phyloP scores from a whole-genome alignment of 1,139 yeast genomes.

The Yamadazyma membranifaciens region DNA sequence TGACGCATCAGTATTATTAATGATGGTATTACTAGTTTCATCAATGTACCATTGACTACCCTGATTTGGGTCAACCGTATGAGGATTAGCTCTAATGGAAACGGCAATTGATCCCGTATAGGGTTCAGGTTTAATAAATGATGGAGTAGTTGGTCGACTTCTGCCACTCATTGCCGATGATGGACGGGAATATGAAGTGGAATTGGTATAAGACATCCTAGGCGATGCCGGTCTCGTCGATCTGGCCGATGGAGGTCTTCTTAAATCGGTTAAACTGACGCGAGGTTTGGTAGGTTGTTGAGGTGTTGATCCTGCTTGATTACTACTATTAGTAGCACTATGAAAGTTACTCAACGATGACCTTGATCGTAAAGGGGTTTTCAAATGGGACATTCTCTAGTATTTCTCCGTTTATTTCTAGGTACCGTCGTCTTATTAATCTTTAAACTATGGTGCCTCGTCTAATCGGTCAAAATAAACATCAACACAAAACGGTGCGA shows the following conservation, averaged over 20 bases:
- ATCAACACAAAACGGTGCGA: background rate
- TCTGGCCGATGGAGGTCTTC: constrained; percentile 28
- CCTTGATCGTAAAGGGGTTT: constrained; percentile 24
- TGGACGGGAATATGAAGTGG: constrained; percentile 21
- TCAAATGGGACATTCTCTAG: constrained; percentile 7
- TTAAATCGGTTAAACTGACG: constrained; percentile 18
- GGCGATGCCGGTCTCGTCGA: constrained; percentile 23
- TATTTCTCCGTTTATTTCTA: background rate
- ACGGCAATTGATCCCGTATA: constrained; percentile 53
- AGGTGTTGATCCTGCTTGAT: constrained; percentile 11
- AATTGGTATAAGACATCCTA: constrained; percentile 11
- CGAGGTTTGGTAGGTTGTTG: constrained; percentile 19
- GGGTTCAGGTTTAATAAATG: constrained; percentile 31
- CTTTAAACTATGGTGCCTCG: no score
- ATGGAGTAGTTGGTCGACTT: constrained; percentile 43
- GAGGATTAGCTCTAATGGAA: constrained; percentile 55
- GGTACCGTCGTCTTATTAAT: background rate
- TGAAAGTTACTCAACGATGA: constrained; percentile 20
- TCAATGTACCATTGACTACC: constrained; percentile 46
- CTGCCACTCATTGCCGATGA: constrained; percentile 35
- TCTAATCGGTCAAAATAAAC: constrained; percentile 6
- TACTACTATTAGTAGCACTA: constrained; percentile 5
- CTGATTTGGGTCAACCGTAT: constrained; percentile 22
- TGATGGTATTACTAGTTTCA: constrained; percentile 37
- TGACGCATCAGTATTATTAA: constrained; percentile 48